Evolutionary conservation across 768 basidiomycete genomes (phyloP).

Genomic region (Asterophora parasitica): DNA sequence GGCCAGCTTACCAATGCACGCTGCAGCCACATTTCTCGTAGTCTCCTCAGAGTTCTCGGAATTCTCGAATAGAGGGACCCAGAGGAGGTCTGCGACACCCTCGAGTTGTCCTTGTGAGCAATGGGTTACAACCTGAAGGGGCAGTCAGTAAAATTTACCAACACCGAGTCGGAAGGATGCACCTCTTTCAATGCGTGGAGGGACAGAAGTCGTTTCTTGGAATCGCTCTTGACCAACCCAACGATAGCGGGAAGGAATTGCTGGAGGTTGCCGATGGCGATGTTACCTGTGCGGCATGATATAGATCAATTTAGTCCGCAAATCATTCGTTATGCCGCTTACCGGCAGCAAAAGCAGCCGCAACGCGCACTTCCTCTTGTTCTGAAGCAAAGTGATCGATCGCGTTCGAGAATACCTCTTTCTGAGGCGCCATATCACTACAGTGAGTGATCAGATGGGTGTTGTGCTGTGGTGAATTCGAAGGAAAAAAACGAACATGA

Average conservation of each 20-base stretch:
- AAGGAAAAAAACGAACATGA: slow-evolving; percentile 52
- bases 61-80: slow-evolving; percentile 89
- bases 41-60: slow-evolving; percentile 89
- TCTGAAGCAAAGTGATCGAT: slow-evolving; percentile 73
- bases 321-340: slow-evolving; percentile 14
- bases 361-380: slow-evolving; percentile 82
- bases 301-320: background rate
- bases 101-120: slow-evolving; percentile 82
- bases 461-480: background rate
- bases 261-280: slow-evolving; percentile 88
- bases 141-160: background rate
- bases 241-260: slow-evolving; percentile 85
- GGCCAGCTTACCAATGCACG: slow-evolving; percentile 93
- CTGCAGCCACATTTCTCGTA: slow-evolving; percentile 91
- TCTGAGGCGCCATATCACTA: slow-evolving; percentile 84
- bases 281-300: slow-evolving; percentile 58
- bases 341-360: slow-evolving; percentile 94
- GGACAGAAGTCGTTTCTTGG: slow-evolving; percentile 76
- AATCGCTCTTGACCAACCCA: slow-evolving; percentile 67
- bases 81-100: slow-evolving; percentile 81
- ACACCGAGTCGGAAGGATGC: background rate
- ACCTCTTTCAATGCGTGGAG: slow-evolving; percentile 94
- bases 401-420: slow-evolving; percentile 70
- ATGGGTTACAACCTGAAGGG: slow-evolving; percentile 79
- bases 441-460: background rate